Evolutionary conservation across 768 basidiomycete species (phyloP).

Genomic region (Naganishia vishniacii): DNA sequence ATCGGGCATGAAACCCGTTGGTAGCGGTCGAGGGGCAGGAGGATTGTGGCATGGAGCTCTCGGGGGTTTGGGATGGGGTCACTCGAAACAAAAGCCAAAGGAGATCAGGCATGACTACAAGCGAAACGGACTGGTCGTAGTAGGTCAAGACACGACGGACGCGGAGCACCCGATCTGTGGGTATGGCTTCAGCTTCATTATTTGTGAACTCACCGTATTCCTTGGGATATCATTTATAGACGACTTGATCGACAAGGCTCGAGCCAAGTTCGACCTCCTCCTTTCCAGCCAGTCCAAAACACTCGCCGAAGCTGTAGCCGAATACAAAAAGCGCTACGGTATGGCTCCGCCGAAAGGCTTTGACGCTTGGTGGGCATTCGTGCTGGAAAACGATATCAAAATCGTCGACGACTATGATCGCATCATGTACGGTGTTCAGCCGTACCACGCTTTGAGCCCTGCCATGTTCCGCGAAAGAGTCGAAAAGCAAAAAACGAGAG

Average conservation of each 20-base stretch:
- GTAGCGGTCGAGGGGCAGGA: conserved; percentile 23
- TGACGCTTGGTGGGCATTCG: conserved; percentile 66
- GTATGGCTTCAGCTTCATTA: neutral
- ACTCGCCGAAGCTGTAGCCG: conserved; percentile 66
- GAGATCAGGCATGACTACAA: conserved; percentile 12
- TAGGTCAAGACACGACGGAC: conserved; percentile 8
- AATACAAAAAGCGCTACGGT: conserved; percentile 73
- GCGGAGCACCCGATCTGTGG: conserved; percentile 42
- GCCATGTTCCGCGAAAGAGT: conserved; percentile 33
- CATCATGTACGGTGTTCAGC: conserved; percentile 41
- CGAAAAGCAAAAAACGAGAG: conserved; percentile 31
- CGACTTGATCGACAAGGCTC: conserved; percentile 46
- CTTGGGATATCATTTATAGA: conserved; percentile 23
- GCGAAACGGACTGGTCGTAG: conserved; percentile 25
- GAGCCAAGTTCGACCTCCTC: conserved; percentile 33
- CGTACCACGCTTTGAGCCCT: conserved; percentile 41
- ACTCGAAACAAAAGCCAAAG: conserved; percentile 15
- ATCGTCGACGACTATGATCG: conserved; percentile 51
- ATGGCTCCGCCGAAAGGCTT: conserved; percentile 83
- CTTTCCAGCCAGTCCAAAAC: conserved; percentile 65
- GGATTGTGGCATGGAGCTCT: conserved; percentile 22
- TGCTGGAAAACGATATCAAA: conserved; percentile 37
- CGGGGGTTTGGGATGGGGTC: conserved; percentile 5
- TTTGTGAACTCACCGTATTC: neutral
- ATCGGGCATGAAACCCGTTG: conserved; percentile 18